Conservation (phyloP, 768 basidiomycete genomes). For the Daedaleopsis nitida region DNA sequence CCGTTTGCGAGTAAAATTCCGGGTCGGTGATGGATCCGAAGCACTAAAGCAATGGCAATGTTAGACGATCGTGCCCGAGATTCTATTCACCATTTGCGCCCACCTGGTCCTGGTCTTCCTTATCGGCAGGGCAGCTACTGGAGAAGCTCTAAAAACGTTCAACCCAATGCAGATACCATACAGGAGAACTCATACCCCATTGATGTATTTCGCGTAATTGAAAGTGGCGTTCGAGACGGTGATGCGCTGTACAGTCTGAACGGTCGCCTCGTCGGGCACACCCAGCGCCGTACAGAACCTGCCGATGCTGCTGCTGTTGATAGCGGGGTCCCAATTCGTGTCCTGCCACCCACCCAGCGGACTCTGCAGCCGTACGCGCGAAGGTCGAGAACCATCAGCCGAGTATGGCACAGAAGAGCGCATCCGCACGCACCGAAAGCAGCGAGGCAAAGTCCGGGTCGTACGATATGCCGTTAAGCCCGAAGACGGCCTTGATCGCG, state of each 20-base stretch:
- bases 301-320: slow-evolving; percentile 61
- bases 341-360: slow-evolving; percentile 80
- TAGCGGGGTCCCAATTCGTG: slow-evolving; percentile 83
- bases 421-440: slow-evolving; percentile 48
- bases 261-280: slow-evolving; percentile 26
- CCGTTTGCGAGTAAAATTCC: slow-evolving; percentile 55
- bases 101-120: slow-evolving; percentile 59
- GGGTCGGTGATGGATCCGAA: slow-evolving; percentile 81
- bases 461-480: slow-evolving; percentile 63
- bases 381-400: background rate
- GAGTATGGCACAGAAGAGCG: background rate
- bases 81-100: slow-evolving; percentile 13
- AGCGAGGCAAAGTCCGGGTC: slow-evolving; percentile 81
- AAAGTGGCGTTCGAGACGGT: slow-evolving; percentile 59
- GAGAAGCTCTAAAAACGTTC: background rate
- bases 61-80: background rate
- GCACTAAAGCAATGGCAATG: slow-evolving; percentile 49
- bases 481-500: slow-evolving; percentile 75
- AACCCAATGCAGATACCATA: slow-evolving; percentile 9
- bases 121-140: slow-evolving; percentile 35
- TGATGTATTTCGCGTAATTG: slow-evolving; percentile 81
- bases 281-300: slow-evolving; percentile 62
- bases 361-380: slow-evolving; percentile 36
- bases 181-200: slow-evolving; percentile 45
- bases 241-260: slow-evolving; percentile 33